Evolutionary conservation across 2,329 filamentous ascomycete genomes (phyloP).

Genomic region (Neospermospora avenae): DNA sequence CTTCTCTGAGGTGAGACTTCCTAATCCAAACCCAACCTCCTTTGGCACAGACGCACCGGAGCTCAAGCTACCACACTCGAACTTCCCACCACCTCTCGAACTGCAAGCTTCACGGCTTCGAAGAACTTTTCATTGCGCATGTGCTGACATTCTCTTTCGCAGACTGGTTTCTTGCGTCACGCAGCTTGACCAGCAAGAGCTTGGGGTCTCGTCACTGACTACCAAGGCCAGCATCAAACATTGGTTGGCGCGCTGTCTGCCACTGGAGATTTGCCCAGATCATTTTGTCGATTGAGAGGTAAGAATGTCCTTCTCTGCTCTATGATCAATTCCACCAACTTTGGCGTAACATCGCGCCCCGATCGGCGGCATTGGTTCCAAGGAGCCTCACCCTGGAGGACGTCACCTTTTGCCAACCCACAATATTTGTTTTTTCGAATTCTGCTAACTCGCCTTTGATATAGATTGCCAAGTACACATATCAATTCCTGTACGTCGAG

Average conservation of each 20-base stretch:
- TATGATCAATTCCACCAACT: background rate
- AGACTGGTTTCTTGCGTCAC: constrained; percentile 22
- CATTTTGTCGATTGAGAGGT: constrained; percentile 5
- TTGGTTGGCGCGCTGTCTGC: constrained; percentile 24
- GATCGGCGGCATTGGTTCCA: constrained; percentile 1
- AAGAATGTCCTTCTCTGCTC: background rate
- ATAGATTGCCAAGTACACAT: constrained; percentile 14
- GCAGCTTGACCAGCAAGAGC: constrained; percentile 23
- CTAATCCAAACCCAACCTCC: constrained; percentile 24
- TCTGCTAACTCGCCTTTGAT: constrained; percentile 2
- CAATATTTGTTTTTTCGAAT: background rate
- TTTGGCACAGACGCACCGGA: constrained; percentile 23
- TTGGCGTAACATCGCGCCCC: background rate
- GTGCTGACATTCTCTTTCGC: constrained; percentile 24
- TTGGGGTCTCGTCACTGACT: constrained; percentile 23
- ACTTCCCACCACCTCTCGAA: constrained; percentile 9
- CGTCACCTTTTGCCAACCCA: constrained; percentile 4
- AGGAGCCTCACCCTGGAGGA: background rate
- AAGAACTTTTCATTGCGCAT: constrained; percentile 14
- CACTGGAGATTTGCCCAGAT: constrained; percentile 2
- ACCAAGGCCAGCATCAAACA: constrained; percentile 12
- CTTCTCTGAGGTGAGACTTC: constrained; percentile 32
- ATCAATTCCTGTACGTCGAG: constrained; percentile 2
- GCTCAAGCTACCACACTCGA: constrained; percentile 23
- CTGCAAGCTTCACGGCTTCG: background rate